Base-by-base conservation (phyloP, 169 alveolate species). In the Ichthyophthirius multifiliis region DNA sequence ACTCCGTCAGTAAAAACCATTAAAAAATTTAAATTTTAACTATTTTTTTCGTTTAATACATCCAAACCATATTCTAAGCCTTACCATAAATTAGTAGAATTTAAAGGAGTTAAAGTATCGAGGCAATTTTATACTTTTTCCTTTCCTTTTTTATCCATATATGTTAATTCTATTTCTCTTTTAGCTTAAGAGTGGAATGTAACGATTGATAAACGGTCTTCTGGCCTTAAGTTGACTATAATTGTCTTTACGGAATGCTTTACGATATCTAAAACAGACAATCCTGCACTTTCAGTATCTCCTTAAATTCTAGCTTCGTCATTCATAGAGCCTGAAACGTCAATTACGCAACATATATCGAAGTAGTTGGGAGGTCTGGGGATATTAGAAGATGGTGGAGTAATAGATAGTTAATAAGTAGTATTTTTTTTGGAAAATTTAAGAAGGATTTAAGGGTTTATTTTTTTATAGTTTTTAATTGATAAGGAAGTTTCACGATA, bases 241-340 rank as follows among this genome's bases (percentile, higher is more conserved):
- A 67, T 67, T 1, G 77, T 67, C 37, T 67, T 67, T 0, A 39
- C 62, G 0, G 77, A 35, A 18, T 67, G 77, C 39, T 67, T 67
- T 16, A 67, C 39, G 5, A 67, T 10, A 27, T 67, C 77, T 27
- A 67, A 44, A 15, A 34, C 20, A 39, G 63, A 12, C 30, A 67
- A 37, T 5, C 77, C 77, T 9, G 35, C 31, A 0, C 62, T 34
- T 41, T 67, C 77, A 34, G 20, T 39, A 41, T 37, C 62, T 6
- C 77, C 77, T 9, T 67, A 37, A 20, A 67, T 41, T n/a, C 41
- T 35, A 39, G 77, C 77, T 37, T 67, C 77, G 16, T 35, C 46
- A 9, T 47, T 27, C 77, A 67, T 67, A 9, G 77, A 67, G 6
- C 77, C 77, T 18, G 77, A 67, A 39, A 67, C 46, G 45, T 67